A percentile compares a stretch with the other conserved stretches of the same genome.
Conservation (phyloP, 192 early-diverging fungal species). For the Kickxella alabastrina region DNA sequence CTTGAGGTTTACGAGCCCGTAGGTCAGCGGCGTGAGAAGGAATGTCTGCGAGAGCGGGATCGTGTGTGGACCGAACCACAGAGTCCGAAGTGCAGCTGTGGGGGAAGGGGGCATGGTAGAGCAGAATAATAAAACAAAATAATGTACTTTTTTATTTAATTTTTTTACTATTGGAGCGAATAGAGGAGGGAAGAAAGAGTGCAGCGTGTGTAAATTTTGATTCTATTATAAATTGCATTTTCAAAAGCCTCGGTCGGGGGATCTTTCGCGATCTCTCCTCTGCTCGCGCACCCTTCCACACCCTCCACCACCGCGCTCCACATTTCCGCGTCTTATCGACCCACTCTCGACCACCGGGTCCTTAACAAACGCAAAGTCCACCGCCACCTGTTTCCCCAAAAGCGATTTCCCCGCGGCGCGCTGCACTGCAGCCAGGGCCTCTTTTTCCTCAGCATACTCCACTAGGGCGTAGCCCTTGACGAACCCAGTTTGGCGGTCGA, state of each 20-base stretch:
- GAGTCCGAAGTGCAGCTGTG: background rate
- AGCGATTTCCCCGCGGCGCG: slow-evolving; percentile 67
- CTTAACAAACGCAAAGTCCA: slow-evolving; percentile 85
- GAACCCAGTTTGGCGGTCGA: slow-evolving; percentile 92
- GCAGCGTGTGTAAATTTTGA: too few species aligned
- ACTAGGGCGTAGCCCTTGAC: slow-evolving; percentile 96
- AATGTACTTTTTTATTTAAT: background rate
- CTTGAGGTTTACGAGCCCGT: slow-evolving; percentile 90
- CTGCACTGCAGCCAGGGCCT: slow-evolving; percentile 78
- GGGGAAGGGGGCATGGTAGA: background rate
- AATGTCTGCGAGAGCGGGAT: slow-evolving; percentile 76
- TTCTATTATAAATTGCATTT: too few species aligned
- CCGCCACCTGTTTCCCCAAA: slow-evolving; percentile 68
- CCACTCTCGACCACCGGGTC: slow-evolving; percentile 11
- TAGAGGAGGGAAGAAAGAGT: too few species aligned
- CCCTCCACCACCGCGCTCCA: background rate
- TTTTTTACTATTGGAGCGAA: too few species aligned
- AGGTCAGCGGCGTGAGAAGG: slow-evolving; percentile 60
- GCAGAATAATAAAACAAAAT: background rate
- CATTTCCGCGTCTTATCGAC: too few species aligned
- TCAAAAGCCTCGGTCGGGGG: too few species aligned
- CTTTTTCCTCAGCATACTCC: slow-evolving; percentile 76
- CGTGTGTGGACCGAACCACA: slow-evolving; percentile 68
- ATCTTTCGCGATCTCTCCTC: slow-evolving; percentile 2
- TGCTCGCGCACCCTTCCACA: slow-evolving; percentile 4